Base-by-base conservation (phyloP, 352 stramenopile genomes). In the Globisporangium uncinulatum region DNA sequence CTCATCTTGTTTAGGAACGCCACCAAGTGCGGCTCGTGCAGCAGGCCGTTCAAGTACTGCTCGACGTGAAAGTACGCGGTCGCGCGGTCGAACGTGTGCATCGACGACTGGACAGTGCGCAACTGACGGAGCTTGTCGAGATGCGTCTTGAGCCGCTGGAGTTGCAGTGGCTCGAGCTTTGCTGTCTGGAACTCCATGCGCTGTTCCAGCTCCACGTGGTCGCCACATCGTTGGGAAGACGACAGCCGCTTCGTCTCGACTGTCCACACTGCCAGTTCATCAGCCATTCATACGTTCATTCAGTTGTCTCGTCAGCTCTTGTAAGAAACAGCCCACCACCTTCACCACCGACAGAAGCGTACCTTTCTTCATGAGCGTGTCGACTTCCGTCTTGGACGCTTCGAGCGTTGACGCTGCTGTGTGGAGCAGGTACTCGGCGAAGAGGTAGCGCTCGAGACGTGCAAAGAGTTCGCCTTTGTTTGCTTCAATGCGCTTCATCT, bases 11-110 rank as follows among this genome's bases (percentile, higher is more conserved):
- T 91, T 47, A 91, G 32, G 49, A 79, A 83, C 2, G 66, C 68
- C 4, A 93, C 71, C 20, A 93, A 71, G 39, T 62, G 65, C 1
- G 79, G 71, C 24, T 91, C 79, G 52, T 90, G 76, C n/a, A 92
- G 48, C 8, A 95, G 70, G 20, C 79, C 73, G 43, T 90, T 91
- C 36, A 95, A 46, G 51, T 90, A 89, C 54, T 92, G 83, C 47
- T 95, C 85, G 14, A 95, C 73, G 56, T 89, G 81, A 39, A 95
- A 89, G 56, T 81, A 95, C 1, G 80, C 79, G 13, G 87, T 71
- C 1, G 85, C 83, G 6, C 85, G 81, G 53, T 95, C 83, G 56
- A 83, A 89, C 4, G 81, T 89, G 57, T 93, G 78, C 61, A 93
- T 63, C 4, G 81, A 86, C 5, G 83, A 78, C 53, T 95, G 78